Evolutionary conservation across 2,329 filamentous ascomycete species (phyloP).

Genomic region (Aspergillus latus): DNA sequence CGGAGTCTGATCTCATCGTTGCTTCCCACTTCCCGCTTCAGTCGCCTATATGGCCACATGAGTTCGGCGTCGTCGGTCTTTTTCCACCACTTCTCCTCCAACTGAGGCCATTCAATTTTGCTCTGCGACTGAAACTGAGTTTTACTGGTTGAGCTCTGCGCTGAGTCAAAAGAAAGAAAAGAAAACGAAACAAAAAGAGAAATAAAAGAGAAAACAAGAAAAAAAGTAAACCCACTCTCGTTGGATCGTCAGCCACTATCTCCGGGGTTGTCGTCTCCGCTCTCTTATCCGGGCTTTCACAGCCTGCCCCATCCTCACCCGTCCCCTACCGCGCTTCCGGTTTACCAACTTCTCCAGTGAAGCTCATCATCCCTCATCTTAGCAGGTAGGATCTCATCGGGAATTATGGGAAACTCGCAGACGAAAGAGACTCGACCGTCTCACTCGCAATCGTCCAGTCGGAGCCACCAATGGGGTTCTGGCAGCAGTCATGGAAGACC

Average conservation of each 20-base stretch:
- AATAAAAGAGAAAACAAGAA: too few relatives aligned
- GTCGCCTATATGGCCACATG: constrained; percentile 33
- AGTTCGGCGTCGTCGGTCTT: constrained; percentile 19
- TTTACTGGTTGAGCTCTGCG: not conserved
- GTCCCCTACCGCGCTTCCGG: not conserved
- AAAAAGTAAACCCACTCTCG: not conserved
- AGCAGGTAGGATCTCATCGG: not conserved
- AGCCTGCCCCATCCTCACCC: constrained; percentile 15
- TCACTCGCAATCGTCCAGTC: constrained; percentile 27
- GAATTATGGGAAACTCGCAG: constrained; percentile 45
- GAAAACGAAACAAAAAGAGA: too few relatives aligned
- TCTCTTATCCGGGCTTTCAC: constrained; percentile 23
- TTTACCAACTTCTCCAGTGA: not conserved
- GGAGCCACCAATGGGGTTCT: constrained; percentile 32
- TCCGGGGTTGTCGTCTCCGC: constrained; percentile 19
- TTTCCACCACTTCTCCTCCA: constrained; percentile 13
- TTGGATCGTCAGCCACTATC: constrained; percentile 10
- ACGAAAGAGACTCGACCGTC: constrained; percentile 47
- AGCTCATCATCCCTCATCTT: not conserved
- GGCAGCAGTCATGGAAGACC: constrained; percentile 31
- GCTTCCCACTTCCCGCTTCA: constrained; percentile 19
- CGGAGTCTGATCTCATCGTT: constrained; percentile 28
- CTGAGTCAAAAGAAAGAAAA: not conserved
- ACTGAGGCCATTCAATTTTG: constrained; percentile 11
- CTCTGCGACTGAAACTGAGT: constrained; percentile 4